Evolutionary conservation across 164 flowering plant genomes (phyloP).

Genomic region (Liquidambar formosana): DNA sequence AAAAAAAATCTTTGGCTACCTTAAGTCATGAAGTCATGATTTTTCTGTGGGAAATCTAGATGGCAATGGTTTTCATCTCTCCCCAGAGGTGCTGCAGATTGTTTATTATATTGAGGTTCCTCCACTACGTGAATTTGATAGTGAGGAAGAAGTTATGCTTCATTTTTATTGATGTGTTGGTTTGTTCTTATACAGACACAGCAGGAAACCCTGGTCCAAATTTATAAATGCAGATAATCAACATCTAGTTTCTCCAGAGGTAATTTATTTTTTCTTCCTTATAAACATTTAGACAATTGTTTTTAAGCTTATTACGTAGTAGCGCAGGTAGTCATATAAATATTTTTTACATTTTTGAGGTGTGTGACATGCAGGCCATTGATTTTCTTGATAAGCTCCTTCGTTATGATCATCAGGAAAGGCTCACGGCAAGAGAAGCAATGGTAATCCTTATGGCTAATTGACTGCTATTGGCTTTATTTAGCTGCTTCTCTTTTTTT

Average conservation of each 20-base stretch:
- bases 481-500: background rate
- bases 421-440: constrained; percentile 64
- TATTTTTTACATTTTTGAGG: background rate
- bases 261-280: constrained; percentile 6
- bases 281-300: background rate
- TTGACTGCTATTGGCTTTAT: background rate
- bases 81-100: too few relatives aligned
- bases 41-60: too few relatives aligned
- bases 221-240: constrained; percentile 63
- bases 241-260: constrained; percentile 68
- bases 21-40: too few relatives aligned
- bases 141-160: too few relatives aligned
- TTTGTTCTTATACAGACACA: constrained; percentile 49
- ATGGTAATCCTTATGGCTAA: constrained; percentile 34
- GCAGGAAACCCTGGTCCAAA: constrained; percentile 69
- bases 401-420: constrained; percentile 62
- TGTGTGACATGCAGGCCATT: constrained; percentile 38
- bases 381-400: constrained; percentile 68
- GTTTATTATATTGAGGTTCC: too few relatives aligned
- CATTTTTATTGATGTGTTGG: background rate
- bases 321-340: background rate
- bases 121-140: too few relatives aligned
- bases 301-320: background rate
- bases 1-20: too few relatives aligned
- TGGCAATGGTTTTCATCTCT: too few relatives aligned